Evolutionary conservation across 1,139 yeast species (phyloP).

Genomic region (Saccharomyces hybrid): DNA sequence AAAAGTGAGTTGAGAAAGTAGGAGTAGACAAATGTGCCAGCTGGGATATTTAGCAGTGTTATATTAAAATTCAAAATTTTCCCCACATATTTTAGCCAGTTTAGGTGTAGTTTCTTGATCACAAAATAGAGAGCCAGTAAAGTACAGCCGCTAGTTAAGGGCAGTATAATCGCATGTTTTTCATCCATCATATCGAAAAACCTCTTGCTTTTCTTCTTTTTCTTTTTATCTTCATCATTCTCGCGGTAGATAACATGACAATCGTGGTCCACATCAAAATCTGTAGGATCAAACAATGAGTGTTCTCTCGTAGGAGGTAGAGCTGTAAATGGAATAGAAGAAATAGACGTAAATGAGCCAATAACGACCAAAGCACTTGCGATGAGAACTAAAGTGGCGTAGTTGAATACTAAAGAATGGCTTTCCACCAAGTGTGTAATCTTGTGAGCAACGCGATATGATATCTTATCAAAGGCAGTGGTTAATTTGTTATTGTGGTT

Average conservation of each 20-base stretch:
- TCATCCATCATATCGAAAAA: constrained; percentile 7
- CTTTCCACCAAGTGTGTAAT: constrained; percentile 4
- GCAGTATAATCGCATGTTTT: constrained; percentile 16
- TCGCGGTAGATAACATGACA: constrained; percentile 10
- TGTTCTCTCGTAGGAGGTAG: constrained; percentile 22
- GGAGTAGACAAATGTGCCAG: constrained; percentile 13
- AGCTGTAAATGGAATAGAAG: constrained; percentile 23
- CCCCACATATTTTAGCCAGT: constrained; percentile 10
- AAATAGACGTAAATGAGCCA: constrained; percentile 19
- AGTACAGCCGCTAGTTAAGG: constrained; percentile 13
- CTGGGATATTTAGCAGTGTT: constrained; percentile 9
- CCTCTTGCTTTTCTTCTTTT: constrained; percentile 6
- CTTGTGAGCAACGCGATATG: constrained; percentile 6
- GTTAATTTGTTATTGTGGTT: constrained; percentile 4
- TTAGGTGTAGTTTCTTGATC: constrained; percentile 8
- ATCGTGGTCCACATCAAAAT: constrained; percentile 17
- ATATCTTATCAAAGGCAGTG: constrained; percentile 4
- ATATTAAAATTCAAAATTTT: constrained; percentile 11
- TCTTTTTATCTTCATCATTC: constrained; percentile 8
- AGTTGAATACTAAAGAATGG: constrained; percentile 6
- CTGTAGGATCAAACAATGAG: constrained; percentile 22
- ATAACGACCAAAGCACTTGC: constrained; percentile 7
- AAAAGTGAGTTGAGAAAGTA: constrained; percentile 10
- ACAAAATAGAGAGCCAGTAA: constrained; percentile 15
- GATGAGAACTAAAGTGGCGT: constrained; percentile 1